Conservation (phyloP, 116 monocot species). For the Zostera marina region DNA sequence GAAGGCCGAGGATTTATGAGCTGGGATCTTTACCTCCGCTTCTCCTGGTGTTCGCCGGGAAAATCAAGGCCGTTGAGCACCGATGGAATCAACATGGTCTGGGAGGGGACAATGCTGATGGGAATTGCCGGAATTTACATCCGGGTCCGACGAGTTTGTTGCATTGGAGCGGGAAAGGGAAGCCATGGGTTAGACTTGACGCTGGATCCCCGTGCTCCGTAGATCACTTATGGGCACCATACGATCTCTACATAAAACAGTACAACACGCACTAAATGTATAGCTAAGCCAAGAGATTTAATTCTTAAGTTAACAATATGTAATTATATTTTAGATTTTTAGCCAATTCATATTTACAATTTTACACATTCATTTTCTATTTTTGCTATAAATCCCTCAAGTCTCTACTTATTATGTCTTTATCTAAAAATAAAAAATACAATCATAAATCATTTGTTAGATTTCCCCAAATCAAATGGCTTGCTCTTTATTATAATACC, state of each 20-base stretch:
- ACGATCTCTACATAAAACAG: constrained; percentile 8
- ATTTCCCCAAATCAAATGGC: too few species aligned
- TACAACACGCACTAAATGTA: too few species aligned
- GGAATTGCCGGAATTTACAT: constrained; percentile 12
- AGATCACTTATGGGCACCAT: constrained; percentile 12
- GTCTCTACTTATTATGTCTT: too few species aligned
- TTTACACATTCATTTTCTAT: too few species aligned
- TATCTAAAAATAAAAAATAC: too few species aligned
- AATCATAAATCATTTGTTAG: too few species aligned
- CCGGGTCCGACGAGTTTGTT: constrained; percentile 14
- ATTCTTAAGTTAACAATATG: too few species aligned
- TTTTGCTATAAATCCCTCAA: too few species aligned
- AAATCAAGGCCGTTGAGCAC: constrained; percentile 13
- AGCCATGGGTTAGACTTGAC: constrained; percentile 16
- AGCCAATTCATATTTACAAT: too few species aligned
- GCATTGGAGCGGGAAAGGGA: constrained; percentile 22
- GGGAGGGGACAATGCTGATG: constrained; percentile 15
- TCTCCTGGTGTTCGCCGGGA: constrained; percentile 36
- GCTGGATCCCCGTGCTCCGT: constrained; percentile 6
- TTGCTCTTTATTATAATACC: too few species aligned
- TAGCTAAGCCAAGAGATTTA: too few species aligned
- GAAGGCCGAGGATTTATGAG: constrained; percentile 25
- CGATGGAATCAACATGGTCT: constrained; percentile 22
- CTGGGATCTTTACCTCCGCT: constrained; percentile 39
- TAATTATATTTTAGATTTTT: too few species aligned